Evolutionary conservation across 2,329 filamentous ascomycete genomes (phyloP).

Genomic region (Pseudogymnoascus sp.): DNA sequence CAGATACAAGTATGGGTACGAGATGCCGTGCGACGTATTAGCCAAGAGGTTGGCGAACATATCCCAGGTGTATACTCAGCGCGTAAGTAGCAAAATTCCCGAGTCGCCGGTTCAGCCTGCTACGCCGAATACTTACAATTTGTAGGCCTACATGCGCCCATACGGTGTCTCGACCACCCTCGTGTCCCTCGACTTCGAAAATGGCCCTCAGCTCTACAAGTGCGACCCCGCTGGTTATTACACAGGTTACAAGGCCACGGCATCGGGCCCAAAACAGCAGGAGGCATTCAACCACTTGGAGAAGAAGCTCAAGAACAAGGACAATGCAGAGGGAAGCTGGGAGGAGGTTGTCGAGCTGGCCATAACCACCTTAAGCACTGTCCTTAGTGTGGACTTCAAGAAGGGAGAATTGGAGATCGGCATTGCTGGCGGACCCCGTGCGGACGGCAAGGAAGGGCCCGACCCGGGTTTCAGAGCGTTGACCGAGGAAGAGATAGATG

Average conservation of each 20-base stretch:
- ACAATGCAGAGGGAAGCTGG: conserved; percentile 84
- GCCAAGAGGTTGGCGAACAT: conserved; percentile 98
- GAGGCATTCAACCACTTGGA: conserved; percentile 97
- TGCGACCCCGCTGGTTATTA: conserved; percentile 98
- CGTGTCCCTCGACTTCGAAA: conserved; percentile 87
- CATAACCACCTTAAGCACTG: conserved; percentile 89
- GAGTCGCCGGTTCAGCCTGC: conserved; percentile 9
- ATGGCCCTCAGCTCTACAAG: conserved; percentile 93
- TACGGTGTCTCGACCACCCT: conserved; percentile 92
- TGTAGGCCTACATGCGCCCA: conserved; percentile 90
- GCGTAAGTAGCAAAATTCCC: conserved; percentile 48
- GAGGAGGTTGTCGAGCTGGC: conserved; percentile 96
- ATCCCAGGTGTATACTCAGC: conserved; percentile 97
- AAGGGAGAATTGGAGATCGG: conserved; percentile 98
- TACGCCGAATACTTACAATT: conserved; percentile 26
- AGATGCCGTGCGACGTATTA: conserved; percentile 97
- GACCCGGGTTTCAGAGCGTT: conserved; percentile 75
- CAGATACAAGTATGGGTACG: conserved; percentile 96
- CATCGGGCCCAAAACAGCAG: conserved; percentile 95
- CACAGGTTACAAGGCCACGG: conserved; percentile 95
- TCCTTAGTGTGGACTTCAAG: conserved; percentile 98
- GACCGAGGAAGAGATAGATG: conserved; percentile 96
- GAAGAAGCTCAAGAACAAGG: conserved; percentile 99
- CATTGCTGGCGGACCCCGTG: conserved; percentile 81
- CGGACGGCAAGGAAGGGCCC: conserved; percentile 76